These are phyloP conservation scores for Eimeria zaria DNA, from an alignment of 169 alveolate genomes.

Conservation along the genomic window DNA sequence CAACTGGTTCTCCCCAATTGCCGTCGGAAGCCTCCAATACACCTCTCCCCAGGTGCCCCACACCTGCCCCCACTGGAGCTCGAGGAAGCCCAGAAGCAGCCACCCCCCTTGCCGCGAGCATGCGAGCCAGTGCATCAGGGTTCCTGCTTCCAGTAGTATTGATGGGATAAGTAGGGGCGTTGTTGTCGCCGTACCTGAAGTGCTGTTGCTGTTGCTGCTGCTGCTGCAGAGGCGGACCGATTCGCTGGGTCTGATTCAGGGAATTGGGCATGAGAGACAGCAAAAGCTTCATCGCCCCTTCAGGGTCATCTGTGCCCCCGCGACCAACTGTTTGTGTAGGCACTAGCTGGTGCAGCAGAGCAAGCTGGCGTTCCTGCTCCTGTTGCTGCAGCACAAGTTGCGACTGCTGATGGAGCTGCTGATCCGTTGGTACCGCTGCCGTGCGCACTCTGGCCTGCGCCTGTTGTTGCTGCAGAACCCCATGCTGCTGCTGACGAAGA, in stretches of 20 bases:
- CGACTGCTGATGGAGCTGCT: slow-evolving; percentile 60
- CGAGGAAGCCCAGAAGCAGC: slow-evolving; percentile 37
- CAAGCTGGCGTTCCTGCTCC: slow-evolving; percentile 48
- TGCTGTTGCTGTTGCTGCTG: slow-evolving; percentile 43
- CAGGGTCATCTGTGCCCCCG: slow-evolving; percentile 49
- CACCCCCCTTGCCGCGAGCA: slow-evolving; percentile 39
- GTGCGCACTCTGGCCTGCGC: slow-evolving; percentile 49
- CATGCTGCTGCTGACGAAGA: slow-evolving; percentile 56
- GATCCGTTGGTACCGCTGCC: slow-evolving; percentile 61
- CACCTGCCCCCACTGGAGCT: slow-evolving; percentile 9
- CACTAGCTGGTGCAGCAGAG: slow-evolving; percentile 65
- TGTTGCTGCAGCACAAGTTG: slow-evolving; percentile 54
- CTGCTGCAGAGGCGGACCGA: slow-evolving; percentile 37
- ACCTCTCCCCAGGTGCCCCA: neutral
- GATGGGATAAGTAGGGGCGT: neutral
- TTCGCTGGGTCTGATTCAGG: slow-evolving; percentile 25
- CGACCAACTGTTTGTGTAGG: slow-evolving; percentile 24
- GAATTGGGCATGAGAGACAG: slow-evolving; percentile 61
- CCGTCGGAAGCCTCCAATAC: slow-evolving; percentile 7
- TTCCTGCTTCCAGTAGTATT: slow-evolving; percentile 5
- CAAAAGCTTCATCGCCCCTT: slow-evolving; percentile 42
- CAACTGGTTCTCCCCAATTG: slow-evolving; percentile 24
- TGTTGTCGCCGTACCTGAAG: slow-evolving; percentile 27
- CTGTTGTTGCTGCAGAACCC: slow-evolving; percentile 35
- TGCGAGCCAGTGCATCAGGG: slow-evolving; percentile 41